Evolutionary conservation across 202 grass and related monocot species (phyloP).

Genomic region (Cymbopogon flexuosus): DNA sequence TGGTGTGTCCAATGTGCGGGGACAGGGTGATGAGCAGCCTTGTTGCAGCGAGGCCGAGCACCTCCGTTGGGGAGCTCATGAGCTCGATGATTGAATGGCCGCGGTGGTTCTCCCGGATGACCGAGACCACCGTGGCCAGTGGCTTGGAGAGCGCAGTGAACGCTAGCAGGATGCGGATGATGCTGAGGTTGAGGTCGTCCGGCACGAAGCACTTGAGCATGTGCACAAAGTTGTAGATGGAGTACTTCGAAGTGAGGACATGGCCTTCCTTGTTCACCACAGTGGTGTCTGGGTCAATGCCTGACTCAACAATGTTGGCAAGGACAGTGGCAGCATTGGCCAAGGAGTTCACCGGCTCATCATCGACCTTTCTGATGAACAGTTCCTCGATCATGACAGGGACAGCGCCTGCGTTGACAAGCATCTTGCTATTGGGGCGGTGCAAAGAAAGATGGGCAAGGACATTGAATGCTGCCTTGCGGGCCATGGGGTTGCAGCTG

Average conservation of each 20-base stretch:
- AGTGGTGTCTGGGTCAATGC: slow-evolving; percentile 54
- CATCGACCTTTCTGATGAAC: slow-evolving; percentile 52
- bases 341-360: slow-evolving; percentile 49
- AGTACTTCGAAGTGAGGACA: slow-evolving; percentile 75
- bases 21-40: slow-evolving; percentile 64
- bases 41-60: slow-evolving; percentile 42
- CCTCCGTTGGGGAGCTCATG: slow-evolving; percentile 47
- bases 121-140: slow-evolving; percentile 47
- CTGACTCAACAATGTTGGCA: slow-evolving; percentile 66
- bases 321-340: slow-evolving; percentile 52
- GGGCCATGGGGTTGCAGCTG: slow-evolving; percentile 33
- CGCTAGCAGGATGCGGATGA: slow-evolving; percentile 57
- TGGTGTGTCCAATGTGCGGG: slow-evolving; percentile 65
- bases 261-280: slow-evolving; percentile 85
- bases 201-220: slow-evolving; percentile 73
- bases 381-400: slow-evolving; percentile 67
- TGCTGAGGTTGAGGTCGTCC: slow-evolving; percentile 60
- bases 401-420: slow-evolving; percentile 47
- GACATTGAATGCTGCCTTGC: slow-evolving; percentile 55
- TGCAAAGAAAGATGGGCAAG: slow-evolving; percentile 75
- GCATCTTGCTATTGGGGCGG: slow-evolving; percentile 50
- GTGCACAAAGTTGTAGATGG: slow-evolving; percentile 71
- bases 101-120: slow-evolving; percentile 56
- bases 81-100: slow-evolving; percentile 58
- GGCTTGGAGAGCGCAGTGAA: slow-evolving; percentile 45